phyloP scores from a whole-genome alignment of 345 rosid species.

The Dimocarpus longan region DNA sequence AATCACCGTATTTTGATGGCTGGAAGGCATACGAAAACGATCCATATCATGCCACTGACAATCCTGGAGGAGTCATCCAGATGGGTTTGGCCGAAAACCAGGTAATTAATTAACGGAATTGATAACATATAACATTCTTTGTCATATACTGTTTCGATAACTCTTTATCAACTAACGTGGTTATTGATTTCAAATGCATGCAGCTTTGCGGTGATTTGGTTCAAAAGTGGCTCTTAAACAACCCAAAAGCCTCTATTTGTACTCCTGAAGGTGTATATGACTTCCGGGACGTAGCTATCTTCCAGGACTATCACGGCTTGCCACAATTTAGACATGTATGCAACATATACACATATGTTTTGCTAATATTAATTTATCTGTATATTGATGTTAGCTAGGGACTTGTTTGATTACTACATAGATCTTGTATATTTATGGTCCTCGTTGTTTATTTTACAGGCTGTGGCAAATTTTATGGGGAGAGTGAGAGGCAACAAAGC shows the following conservation, averaged over 20 bases:
- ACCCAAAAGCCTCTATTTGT: conserved; percentile 82
- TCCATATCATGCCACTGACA: conserved; percentile 65
- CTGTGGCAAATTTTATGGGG: conserved; percentile 87
- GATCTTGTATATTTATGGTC: neutral
- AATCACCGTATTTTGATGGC: conserved; percentile 75
- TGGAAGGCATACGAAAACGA: conserved; percentile 85
- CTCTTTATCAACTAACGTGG: conserved; percentile 1
- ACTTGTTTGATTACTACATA: neutral
- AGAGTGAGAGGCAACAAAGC: conserved; percentile 70
- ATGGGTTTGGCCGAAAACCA: conserved; percentile 97
- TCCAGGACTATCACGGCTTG: conserved; percentile 92
- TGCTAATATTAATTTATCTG: neutral
- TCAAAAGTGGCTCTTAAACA: conserved; percentile 64
- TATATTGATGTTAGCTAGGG: neutral
- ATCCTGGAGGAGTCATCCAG: conserved; percentile 86
- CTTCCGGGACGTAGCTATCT: conserved; percentile 67
- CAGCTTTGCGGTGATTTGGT: conserved; percentile 81
- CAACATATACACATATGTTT: neutral
- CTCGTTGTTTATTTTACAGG: conserved; percentile 43
- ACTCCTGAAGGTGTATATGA: conserved; percentile 51
- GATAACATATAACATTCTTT: neutral
- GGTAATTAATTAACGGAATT: conserved; percentile 35
- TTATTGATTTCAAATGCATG: conserved; percentile 27
- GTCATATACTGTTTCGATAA: neutral
- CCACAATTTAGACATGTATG: conserved; percentile 80